Evolutionary conservation across 345 rosid species (phyloP), one percentile per base, ranked within the genome.

Genomic region (Eucalyptus tenuipes): DNA sequence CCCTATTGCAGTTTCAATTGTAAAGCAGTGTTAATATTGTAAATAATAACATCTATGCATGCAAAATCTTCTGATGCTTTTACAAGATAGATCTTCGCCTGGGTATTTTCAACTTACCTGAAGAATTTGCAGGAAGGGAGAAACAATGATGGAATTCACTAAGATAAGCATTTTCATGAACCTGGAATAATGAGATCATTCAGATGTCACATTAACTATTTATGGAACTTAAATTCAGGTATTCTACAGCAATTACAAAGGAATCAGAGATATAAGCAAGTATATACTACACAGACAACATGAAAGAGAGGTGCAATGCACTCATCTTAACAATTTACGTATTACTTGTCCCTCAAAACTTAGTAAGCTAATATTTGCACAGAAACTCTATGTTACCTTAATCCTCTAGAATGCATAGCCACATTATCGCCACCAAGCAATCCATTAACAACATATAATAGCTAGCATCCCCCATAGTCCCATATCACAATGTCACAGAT

Each of bases 81-180:
- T 40, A 66, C 50, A 44, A 87, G 24, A 79, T 52, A 24, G 81
- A 86, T 85, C n/a, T 52, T 86, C 1, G 16, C 82, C 47, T 40
- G 29, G 27, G 82, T 75, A 11, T 24, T 75, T 10, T 22, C 44
- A 75, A 40, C 47, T 61, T 85, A 90, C 99, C 99, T 89, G 97
- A 93, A 88, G 96, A 91, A 92, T 95, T 98, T 92, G 98, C 93
- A 31, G 93, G 94, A 88, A 95, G 87, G 88, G 99, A 93, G 93
- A 95, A 98, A 92, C 99, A 98, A 89, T 98, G 99, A 92, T 98
- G 99, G 88, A 94, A 98, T 80, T 95, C 95, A 85, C 98, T 98
- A 66, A 92, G 93, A 90, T 98, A 97, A 84, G 99, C 98, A 94
- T 98, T 98, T 93, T 97, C 99, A 75, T 96, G 99, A 93, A 98